Conservation (phyloP, 2,329 filamentous ascomycete genomes). For the Lecanosticta acicola region DNA sequence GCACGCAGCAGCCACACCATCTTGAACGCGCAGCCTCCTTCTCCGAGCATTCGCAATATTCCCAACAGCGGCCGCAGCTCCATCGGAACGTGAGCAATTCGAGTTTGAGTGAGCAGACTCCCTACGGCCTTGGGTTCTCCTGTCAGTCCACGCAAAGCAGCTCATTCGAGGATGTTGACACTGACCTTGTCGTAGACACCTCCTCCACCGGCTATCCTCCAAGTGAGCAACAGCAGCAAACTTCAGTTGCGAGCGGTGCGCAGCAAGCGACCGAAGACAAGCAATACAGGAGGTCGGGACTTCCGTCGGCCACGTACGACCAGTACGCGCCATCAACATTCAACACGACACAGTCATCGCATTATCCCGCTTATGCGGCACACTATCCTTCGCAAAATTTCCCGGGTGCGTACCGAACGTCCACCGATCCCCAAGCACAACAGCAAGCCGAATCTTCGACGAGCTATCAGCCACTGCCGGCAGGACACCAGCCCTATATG, state of each 20-base stretch:
- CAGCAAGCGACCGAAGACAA: conserved; percentile 13
- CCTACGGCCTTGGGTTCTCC: conserved; percentile 31
- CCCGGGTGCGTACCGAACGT: conserved; percentile 12
- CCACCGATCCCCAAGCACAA: conserved; percentile 12
- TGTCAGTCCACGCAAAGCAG: conserved; percentile 24
- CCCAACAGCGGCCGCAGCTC: conserved; percentile 18
- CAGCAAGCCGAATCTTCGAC: conserved; percentile 6
- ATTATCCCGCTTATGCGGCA: conserved; percentile 20
- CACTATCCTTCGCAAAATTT: conserved; percentile 18
- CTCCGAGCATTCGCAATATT: conserved; percentile 21
- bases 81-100: conserved; percentile 20
- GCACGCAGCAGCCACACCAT: conserved; percentile 15
- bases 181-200: conserved; percentile 15
- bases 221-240: conserved; percentile 10
- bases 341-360: conserved; percentile 21
- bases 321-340: conserved; percentile 24
- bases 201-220: conserved; percentile 18
- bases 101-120: conserved; percentile 11
- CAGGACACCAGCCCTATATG: conserved; percentile 9
- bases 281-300: conserved; percentile 15
- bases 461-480: conserved; percentile 1
- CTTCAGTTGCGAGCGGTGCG: conserved; percentile 2
- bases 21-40: conserved; percentile 23
- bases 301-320: conserved; percentile 21
- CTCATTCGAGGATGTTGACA: neutral